Base-by-base conservation (phyloP, 2,329 filamentous ascomycete species). In the Metarhizium humberi region DNA sequence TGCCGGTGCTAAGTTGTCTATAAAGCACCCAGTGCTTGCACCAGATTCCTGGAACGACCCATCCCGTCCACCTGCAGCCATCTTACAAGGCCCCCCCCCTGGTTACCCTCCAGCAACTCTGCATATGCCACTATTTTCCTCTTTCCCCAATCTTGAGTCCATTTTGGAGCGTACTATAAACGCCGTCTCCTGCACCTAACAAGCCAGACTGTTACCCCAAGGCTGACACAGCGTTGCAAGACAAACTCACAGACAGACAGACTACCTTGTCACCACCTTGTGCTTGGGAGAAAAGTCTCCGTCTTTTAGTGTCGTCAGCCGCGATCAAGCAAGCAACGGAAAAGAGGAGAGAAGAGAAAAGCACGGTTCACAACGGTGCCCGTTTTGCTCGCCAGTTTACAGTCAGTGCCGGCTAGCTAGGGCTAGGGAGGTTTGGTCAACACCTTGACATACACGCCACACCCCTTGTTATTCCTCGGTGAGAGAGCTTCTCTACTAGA, bases 11-110 rank as follows among this genome's bases (percentile, higher is more conserved):
- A n/a, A 32, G 20, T 50, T 46, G n/a, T 54, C 47, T 55, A 55
- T 55, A 55, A 55, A 55, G 48, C 29, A 55, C 38, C 29, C 38
- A 11, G 48, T 32, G 47, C 53, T 55, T 46, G 48, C 45, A 46
- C 47, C 53, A 47, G 53, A 51, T 47, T 47, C 40, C 48, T 40
- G 40, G 18, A 32, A 47, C 29, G 5, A 50, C 40, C 20, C 29
- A 43, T 34, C 30, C 47, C 18, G 48, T 25, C 13, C 46, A 50
- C 38, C 40, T 46, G 18, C 53, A 51, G 49, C 42, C 16, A 47
- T 47, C 40, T 18, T 25, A 51, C 47, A 47, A 51, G 20, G 20
- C n/a, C 45, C 42, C 42, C 42, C 20, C 40, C 43, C 43, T 6
- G 43, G n/a, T 46, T 46, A n/a, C 43, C 43, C 8, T 46, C n/a